These are phyloP conservation scores for Phytophthora macrochlamydospora DNA, from an alignment of 352 stramenopile species.

Conservation along the genomic window DNA sequence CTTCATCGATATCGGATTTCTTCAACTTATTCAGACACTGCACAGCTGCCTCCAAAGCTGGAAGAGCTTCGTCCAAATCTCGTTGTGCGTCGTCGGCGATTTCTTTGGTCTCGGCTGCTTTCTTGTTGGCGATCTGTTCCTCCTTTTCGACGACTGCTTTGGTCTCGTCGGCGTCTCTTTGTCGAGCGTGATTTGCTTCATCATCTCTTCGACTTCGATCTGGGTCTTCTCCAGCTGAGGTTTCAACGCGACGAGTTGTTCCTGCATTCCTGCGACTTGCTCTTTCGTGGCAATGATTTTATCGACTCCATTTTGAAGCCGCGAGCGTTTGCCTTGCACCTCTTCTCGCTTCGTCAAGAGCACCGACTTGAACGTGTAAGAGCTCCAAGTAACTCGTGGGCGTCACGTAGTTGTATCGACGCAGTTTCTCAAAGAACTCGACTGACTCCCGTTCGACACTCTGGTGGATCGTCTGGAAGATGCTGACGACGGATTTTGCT, in stretches of 20 bases:
- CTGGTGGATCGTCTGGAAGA: constrained; percentile 90
- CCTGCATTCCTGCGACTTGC: constrained; percentile 92
- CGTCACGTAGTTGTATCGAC: constrained; percentile 94
- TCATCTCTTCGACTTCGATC: constrained; percentile 93
- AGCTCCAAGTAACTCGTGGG: constrained; percentile 94
- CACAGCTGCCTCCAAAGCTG: constrained; percentile 90
- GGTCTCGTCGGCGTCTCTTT: constrained; percentile 92
- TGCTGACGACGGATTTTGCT: constrained; percentile 58
- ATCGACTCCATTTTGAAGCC: constrained; percentile 91
- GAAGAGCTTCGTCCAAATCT: constrained; percentile 92
- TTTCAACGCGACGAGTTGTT: constrained; percentile 92
- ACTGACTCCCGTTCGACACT: constrained; percentile 84
- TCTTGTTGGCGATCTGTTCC: constrained; percentile 91
- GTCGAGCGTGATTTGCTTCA: constrained; percentile 93
- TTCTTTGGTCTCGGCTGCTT: constrained; percentile 91
- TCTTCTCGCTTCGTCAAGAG: constrained; percentile 90
- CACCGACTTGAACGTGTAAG: constrained; percentile 93
- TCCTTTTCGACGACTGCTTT: constrained; percentile 92
- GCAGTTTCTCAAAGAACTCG: constrained; percentile 88
- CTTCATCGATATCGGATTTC: constrained; percentile 95
- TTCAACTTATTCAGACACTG: constrained; percentile 93
- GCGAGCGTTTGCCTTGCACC: constrained; percentile 83
- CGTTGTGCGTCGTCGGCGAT: constrained; percentile 93
- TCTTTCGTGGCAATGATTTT: constrained; percentile 94
- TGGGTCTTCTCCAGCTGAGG: constrained; percentile 92